These are phyloP conservation scores for Allium cepa DNA, from an alignment of 106 monocot genomes.

Conservation along the genomic window DNA sequence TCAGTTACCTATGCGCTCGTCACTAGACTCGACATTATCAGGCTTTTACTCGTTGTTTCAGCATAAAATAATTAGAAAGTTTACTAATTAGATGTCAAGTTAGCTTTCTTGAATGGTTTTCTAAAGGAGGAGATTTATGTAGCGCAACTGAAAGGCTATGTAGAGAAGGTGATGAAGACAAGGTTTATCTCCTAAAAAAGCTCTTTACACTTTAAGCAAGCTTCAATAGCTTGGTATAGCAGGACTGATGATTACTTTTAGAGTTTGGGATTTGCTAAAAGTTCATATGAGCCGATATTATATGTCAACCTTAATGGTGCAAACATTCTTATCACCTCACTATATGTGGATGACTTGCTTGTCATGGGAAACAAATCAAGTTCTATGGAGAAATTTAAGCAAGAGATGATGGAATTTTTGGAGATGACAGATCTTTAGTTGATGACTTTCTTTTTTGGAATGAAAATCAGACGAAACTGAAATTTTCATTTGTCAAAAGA, in stretches of 20 bases:
- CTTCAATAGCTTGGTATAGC: conserved; percentile 6
- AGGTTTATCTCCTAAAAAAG: neutral
- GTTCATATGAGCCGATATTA: neutral
- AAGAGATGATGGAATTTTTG: conserved; percentile 1
- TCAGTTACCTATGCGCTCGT: too few relatives aligned
- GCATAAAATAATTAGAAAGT: too few relatives aligned
- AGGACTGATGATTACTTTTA: neutral
- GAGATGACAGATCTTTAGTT: conserved; percentile 1
- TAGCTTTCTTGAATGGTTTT: neutral
- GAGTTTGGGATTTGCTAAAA: conserved; percentile 4
- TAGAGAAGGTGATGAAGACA: neutral
- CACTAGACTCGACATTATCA: too few relatives aligned
- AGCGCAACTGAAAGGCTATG: neutral
- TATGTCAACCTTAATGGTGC: neutral
- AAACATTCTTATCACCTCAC: neutral
- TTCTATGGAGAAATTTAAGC: neutral
- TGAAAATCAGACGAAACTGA: neutral
- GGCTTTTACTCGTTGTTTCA: too few relatives aligned
- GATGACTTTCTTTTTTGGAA: neutral
- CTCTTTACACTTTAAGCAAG: neutral
- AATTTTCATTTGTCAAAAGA: conserved; percentile 8
- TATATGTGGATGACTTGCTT: conserved; percentile 8
- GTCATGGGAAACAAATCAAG: neutral
- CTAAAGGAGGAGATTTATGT: conserved; percentile 1
- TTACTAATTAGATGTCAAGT: too few relatives aligned